Percentiles rank a stretch among this genome's conserved stretches.
Evolutionary conservation across 805 yeast species (phyloP).

Genomic region (Metahyphopichia silvanorum): DNA sequence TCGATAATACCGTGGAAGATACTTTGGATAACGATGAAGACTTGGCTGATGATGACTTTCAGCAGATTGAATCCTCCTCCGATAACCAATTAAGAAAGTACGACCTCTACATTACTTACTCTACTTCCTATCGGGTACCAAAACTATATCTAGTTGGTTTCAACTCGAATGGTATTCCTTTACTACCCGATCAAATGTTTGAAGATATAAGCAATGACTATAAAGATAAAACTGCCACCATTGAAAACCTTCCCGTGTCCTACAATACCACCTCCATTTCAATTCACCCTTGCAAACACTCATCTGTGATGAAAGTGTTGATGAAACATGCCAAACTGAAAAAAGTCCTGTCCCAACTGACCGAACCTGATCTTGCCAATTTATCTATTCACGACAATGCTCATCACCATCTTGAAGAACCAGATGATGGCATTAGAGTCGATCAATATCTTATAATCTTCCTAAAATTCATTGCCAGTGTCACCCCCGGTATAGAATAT

Average conservation of each 20-base stretch:
- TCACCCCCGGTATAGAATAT: conserved; percentile 95
- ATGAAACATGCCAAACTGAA: conserved; percentile 67
- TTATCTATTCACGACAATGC: conserved; percentile 8
- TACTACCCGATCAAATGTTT: conserved; percentile 87
- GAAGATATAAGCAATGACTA: conserved; percentile 92
- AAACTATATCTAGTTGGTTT: conserved; percentile 90
- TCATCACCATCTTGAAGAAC: conserved; percentile 19
- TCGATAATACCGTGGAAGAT: conserved; percentile 40
- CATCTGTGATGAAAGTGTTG: conserved; percentile 87
- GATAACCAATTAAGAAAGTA: conserved; percentile 59
- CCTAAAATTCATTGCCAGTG: conserved; percentile 92
- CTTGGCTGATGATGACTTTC: conserved; percentile 30
- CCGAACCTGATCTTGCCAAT: conserved; percentile 6
- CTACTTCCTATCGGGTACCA: conserved; percentile 94
- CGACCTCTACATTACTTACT: conserved; percentile 87
- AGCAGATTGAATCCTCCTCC: conserved; percentile 22
- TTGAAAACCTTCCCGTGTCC: conserved; percentile 85
- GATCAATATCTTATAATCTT: conserved; percentile 90
- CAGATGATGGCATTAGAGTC: conserved; percentile 56
- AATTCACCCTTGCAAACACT: conserved; percentile 95
- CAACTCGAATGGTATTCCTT: conserved; percentile 77
- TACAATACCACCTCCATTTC: conserved; percentile 76
- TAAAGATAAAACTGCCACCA: conserved; percentile 93
- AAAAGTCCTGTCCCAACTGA: conserved; percentile 26
- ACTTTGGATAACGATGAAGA: conserved; percentile 23